These are phyloP conservation scores for Verticillium longisporum DNA, from an alignment of 2,329 filamentous ascomycete genomes.

Conservation along the genomic window DNA sequence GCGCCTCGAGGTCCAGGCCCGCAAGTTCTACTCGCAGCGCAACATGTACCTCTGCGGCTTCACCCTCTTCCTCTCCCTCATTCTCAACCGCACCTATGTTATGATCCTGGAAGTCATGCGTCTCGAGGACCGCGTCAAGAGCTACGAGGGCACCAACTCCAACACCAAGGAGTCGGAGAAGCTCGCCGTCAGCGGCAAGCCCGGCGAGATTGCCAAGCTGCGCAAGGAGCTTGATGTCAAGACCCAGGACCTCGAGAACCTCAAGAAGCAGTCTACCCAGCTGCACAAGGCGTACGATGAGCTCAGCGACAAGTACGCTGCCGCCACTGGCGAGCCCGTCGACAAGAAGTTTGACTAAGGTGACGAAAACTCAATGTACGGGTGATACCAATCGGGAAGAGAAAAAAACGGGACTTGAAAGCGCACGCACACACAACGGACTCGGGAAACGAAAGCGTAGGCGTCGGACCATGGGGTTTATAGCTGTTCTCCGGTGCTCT, in stretches of 20 bases:
- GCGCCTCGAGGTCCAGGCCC: slow-evolving; percentile 95
- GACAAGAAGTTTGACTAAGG: slow-evolving; percentile 53
- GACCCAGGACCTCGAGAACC: slow-evolving; percentile 73
- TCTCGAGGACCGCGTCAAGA: slow-evolving; percentile 86
- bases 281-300: slow-evolving; percentile 80
- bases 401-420: too few species aligned
- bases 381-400: too few species aligned
- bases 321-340: slow-evolving; percentile 36
- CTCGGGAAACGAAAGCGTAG: not conserved
- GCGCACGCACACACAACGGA: not conserved
- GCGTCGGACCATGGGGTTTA: not conserved
- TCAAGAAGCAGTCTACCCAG: slow-evolving; percentile 89
- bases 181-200: slow-evolving; percentile 63
- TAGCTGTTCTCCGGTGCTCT: not conserved
- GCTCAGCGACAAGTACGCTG: slow-evolving; percentile 74
- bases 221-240: slow-evolving; percentile 69
- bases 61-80: slow-evolving; percentile 96
- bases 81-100: slow-evolving; percentile 97
- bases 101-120: slow-evolving; percentile 91
- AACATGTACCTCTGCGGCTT: slow-evolving; percentile 99
- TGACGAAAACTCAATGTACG: not conserved
- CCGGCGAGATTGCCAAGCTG: slow-evolving; percentile 66
- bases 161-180: slow-evolving; percentile 63
- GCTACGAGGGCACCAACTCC: slow-evolving; percentile 55
- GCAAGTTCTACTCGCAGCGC: slow-evolving; percentile 99